phyloP scores from a whole-genome alignment of 164 flowering plant genomes.

The Chimonanthus salicifolius region DNA sequence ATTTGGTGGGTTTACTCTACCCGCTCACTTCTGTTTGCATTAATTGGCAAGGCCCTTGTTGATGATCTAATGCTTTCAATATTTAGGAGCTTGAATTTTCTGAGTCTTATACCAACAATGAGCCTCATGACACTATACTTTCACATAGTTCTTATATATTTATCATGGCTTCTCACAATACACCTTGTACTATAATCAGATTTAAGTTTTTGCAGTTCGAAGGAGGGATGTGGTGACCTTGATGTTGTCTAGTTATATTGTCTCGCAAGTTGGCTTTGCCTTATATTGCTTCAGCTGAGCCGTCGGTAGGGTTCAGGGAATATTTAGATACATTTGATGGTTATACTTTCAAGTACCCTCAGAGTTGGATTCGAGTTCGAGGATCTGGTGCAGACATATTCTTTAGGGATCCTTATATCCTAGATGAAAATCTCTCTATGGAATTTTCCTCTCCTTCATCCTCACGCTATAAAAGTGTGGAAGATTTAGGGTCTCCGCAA shows the following conservation, averaged over 20 bases:
- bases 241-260: slow-evolving; percentile 48
- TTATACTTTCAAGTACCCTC: slow-evolving; percentile 73
- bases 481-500: slow-evolving; percentile 85
- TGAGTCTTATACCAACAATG: background rate
- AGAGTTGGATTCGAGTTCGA: slow-evolving; percentile 88
- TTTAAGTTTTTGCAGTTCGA: slow-evolving; percentile 68
- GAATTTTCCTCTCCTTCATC: slow-evolving; percentile 94
- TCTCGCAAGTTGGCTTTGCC: slow-evolving; percentile 25
- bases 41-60: background rate
- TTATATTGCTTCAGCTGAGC: slow-evolving; percentile 36
- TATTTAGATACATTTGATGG: slow-evolving; percentile 92
- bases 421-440: slow-evolving; percentile 87
- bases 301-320: slow-evolving; percentile 62
- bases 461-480: slow-evolving; percentile 73
- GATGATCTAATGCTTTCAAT: background rate
- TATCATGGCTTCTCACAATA: slow-evolving; percentile 13
- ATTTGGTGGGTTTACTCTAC: background rate
- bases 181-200: slow-evolving; percentile 35
- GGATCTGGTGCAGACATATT: slow-evolving; percentile 95
- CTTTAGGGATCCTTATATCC: slow-evolving; percentile 82
- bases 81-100: background rate
- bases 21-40: background rate
- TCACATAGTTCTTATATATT: background rate
- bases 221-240: slow-evolving; percentile 59
- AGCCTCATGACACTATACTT: background rate